Evolutionary conservation across 495 filamentous ascomycete genomes (phyloP).

Genomic region (Penicillium riverlandense): DNA sequence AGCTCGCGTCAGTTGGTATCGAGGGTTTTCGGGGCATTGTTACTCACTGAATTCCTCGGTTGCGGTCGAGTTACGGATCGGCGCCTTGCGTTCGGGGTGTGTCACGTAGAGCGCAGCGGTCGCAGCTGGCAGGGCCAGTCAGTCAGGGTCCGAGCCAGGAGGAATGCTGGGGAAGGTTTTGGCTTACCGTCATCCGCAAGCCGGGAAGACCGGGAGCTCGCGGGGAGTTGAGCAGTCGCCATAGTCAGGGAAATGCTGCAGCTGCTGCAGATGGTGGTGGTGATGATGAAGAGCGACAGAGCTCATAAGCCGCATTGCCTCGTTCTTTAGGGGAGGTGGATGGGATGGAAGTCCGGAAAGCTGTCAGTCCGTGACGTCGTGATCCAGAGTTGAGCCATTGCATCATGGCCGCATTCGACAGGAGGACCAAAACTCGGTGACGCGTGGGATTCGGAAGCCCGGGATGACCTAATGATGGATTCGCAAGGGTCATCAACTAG

Average conservation of each 20-base stretch:
- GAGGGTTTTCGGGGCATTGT: constrained; percentile 5
- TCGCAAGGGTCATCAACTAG: no score
- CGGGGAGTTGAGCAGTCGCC: constrained; percentile 25
- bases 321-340: neutral
- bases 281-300: constrained; percentile 2
- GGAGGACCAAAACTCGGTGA: neutral
- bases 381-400: constrained; percentile 12
- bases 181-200: constrained; percentile 37
- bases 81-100: constrained; percentile 32
- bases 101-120: constrained; percentile 48
- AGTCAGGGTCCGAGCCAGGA: constrained; percentile 7
- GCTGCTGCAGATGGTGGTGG: constrained; percentile 6
- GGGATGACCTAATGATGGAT: no score
- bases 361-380: constrained; percentile 17
- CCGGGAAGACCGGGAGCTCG: constrained; percentile 22
- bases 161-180: constrained; percentile 5
- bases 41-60: constrained; percentile 18
- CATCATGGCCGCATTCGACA: constrained; percentile 7
- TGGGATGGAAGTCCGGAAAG: constrained; percentile 28
- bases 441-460: no score
- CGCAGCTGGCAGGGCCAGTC: constrained; percentile 31
- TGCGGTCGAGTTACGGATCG: constrained; percentile 23
- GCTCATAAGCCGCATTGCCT: constrained; percentile 2
- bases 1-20: constrained; percentile 3
- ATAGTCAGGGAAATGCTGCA: constrained; percentile 14